phyloP scores from a whole-genome alignment of 2,329 filamentous ascomycete genomes.

The Stemphylium vesicarium region DNA sequence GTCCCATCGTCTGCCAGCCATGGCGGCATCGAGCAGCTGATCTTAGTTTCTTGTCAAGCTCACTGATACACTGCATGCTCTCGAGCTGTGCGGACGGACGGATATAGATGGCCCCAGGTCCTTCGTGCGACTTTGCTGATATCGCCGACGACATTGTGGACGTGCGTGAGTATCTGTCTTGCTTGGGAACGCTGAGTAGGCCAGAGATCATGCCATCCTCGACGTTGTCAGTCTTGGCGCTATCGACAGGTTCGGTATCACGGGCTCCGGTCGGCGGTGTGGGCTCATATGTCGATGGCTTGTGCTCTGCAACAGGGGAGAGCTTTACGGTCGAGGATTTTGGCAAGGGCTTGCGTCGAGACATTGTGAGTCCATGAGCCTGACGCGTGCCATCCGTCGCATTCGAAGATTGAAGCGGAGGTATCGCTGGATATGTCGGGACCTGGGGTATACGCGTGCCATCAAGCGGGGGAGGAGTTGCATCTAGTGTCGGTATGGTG shows the following conservation, averaged over 20 bases:
- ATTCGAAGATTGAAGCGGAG: not conserved
- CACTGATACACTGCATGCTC: slow-evolving; percentile 15
- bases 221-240: not conserved
- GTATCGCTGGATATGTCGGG: not conserved
- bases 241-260: not conserved
- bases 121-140: slow-evolving; percentile 7
- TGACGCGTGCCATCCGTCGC: not conserved
- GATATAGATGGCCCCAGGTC: slow-evolving; percentile 11
- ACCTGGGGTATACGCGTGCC: not conserved
- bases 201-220: not conserved
- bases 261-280: not conserved
- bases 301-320: not conserved
- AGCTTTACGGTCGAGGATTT: not conserved
- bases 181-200: not conserved
- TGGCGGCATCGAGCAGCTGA: not conserved
- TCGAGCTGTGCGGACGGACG: slow-evolving; percentile 12
- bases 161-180: slow-evolving; percentile 2
- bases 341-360: not conserved
- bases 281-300: not conserved
- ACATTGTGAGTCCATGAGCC: not conserved
- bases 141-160: slow-evolving; percentile 8
- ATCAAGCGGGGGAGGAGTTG: not conserved
- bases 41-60: slow-evolving; percentile 1
- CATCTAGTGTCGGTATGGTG: not conserved
- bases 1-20: not conserved